Evolutionary conservation across 2,329 filamentous ascomycete genomes (phyloP).

Genomic region (Mariannaea elegans): DNA sequence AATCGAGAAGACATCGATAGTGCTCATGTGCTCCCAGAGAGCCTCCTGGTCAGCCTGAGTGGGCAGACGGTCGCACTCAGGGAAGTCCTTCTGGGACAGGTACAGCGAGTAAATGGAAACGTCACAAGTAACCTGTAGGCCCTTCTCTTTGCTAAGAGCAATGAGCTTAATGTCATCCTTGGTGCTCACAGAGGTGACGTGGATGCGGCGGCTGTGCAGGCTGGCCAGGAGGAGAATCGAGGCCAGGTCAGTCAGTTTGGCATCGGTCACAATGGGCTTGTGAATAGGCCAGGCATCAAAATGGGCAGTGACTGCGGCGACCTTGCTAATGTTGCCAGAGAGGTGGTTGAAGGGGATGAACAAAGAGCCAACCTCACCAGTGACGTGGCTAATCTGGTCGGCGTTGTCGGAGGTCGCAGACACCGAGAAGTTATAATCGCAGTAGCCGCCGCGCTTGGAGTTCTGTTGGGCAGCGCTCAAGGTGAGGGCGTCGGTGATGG

Average conservation of each 20-base stretch:
- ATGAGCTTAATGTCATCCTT: slow-evolving; percentile 81
- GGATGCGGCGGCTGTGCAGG: slow-evolving; percentile 79
- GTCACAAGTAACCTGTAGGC: slow-evolving; percentile 83
- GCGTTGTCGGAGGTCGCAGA: slow-evolving; percentile 77
- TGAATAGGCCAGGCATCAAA: slow-evolving; percentile 80
- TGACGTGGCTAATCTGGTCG: slow-evolving; percentile 77
- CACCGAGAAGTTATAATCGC: slow-evolving; percentile 84
- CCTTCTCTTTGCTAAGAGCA: slow-evolving; percentile 80
- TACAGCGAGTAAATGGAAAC: slow-evolving; percentile 84
- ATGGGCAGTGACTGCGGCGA: slow-evolving; percentile 80
- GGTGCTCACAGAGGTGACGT: slow-evolving; percentile 82
- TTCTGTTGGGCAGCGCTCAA: slow-evolving; percentile 77
- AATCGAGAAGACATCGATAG: slow-evolving; percentile 82
- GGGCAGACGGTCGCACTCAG: slow-evolving; percentile 72
- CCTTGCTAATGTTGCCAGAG: slow-evolving; percentile 85
- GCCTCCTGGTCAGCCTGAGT: slow-evolving; percentile 74
- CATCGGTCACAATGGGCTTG: slow-evolving; percentile 85
- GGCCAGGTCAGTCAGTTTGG: slow-evolving; percentile 82
- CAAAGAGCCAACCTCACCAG: slow-evolving; percentile 78
- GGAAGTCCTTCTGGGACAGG: slow-evolving; percentile 75
- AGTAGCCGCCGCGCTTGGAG: slow-evolving; percentile 72
- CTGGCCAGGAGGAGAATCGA: slow-evolving; percentile 81
- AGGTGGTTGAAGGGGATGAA: slow-evolving; percentile 87
- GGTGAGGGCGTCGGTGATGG: slow-evolving; percentile 76
- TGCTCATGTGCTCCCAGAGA: slow-evolving; percentile 76